Base-by-base conservation (phyloP, 2,329 filamentous ascomycete species). In the Paracoccidioides lutzii region DNA sequence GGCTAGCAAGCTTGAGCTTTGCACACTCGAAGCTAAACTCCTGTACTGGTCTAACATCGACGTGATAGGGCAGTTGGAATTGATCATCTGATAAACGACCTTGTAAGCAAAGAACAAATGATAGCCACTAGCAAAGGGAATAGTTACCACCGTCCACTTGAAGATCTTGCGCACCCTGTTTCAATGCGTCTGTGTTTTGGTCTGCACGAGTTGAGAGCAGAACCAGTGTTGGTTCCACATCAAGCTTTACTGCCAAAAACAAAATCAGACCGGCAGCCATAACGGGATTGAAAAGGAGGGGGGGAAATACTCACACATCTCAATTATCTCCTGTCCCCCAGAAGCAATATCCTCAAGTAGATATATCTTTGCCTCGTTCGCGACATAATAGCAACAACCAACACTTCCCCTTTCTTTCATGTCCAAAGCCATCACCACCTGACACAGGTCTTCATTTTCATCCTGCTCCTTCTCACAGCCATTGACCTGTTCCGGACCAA, bases 331-430 rank as follows among this genome's bases (percentile, higher is more conserved):
- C n/a, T 81, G 67, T n/a, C 81, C 83, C 4, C 83, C 85, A 61
- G 82, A 76, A 14, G 80, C 76, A 8, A 88, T 77, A 61, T 96
- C 90, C 65, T 91, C 83, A 66, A 94, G 83, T 45, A 95, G 76
- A 57, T 81, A 85, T 3, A 96, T 70, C 40, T 77, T 81, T 63
- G 87, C 83, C 42, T 89, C 81, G 32, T 78, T 73, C 5, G 84
- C 82, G 49, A 84, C 75, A 66, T 91, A 95, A 66, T 91, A 95
- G 48, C 88, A 85, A 67, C 90, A 96, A 0, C 91, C 91, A 15
- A 95, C 76, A 0, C 79, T 83, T 0, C 80, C 82, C 35, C 81
- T 78, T n/a, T 83, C 79, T 59, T 79, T 82, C 67, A 91, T 76
- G 57, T 94, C 83, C 30, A 95, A 74, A 0, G 88, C 87, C 82